Percentiles rank a stretch among this genome's conserved stretches.
Evolutionary conservation across 306 rosid species (phyloP).

Genomic region (Parietaria judaica): DNA sequence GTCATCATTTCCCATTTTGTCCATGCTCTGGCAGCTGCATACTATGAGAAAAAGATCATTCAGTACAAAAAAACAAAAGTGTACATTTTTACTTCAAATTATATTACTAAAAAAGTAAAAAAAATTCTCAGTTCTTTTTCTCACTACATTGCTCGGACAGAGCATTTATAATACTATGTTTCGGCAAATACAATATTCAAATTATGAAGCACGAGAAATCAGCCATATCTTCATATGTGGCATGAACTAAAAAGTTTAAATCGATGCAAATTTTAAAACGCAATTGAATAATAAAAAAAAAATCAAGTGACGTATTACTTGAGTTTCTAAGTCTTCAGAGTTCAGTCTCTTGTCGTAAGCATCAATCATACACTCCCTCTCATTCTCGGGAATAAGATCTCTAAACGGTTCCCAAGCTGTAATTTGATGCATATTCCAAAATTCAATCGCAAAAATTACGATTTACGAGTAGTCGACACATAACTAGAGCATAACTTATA

Average conservation of each 20-base stretch:
- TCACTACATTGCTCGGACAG: too few species aligned
- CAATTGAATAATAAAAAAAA: background rate
- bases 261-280: background rate
- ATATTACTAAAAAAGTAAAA: background rate
- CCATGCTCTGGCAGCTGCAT: slow-evolving; percentile 98
- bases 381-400: slow-evolving; percentile 82
- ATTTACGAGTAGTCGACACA: background rate
- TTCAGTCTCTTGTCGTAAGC: slow-evolving; percentile 83
- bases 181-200: too few species aligned
- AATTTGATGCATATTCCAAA: slow-evolving; percentile 18
- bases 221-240: too few species aligned
- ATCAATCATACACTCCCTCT: slow-evolving; percentile 59
- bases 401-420: slow-evolving; percentile 90
- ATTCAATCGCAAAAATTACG: slow-evolving; percentile 13
- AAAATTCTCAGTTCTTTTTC: background rate
- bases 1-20: slow-evolving; percentile 99
- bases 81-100: background rate
- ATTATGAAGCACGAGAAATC: too few species aligned
- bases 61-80: slow-evolving; percentile 6
- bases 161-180: too few species aligned
- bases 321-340: slow-evolving; percentile 63
- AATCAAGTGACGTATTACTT: slow-evolving; percentile 30
- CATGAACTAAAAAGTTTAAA: too few species aligned
- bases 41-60: slow-evolving; percentile 37
- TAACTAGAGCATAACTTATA: slow-evolving; percentile 3